Evolutionary conservation across 1,284 basidiomycete genomes (phyloP).

Genomic region (Ceratobasidium sp.): DNA sequence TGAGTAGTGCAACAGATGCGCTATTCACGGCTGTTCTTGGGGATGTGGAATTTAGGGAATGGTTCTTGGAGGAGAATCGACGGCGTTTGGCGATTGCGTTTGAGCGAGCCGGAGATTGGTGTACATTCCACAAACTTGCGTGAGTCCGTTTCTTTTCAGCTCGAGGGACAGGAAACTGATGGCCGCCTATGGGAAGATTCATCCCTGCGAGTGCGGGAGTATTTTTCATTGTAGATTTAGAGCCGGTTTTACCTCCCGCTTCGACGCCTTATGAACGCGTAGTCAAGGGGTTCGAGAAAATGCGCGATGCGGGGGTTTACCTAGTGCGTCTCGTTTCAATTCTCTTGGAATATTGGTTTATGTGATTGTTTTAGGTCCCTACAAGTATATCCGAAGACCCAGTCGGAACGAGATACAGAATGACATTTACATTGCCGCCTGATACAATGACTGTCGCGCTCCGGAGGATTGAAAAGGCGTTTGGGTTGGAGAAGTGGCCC

Average conservation of each 20-base stretch:
- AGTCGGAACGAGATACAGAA: no score
- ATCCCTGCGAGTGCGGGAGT: conserved; percentile 31
- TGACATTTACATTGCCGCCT: no score
- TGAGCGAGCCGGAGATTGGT: conserved; percentile 32
- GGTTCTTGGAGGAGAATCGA: conserved; percentile 27
- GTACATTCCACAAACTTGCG: conserved; percentile 28
- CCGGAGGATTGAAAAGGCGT: no score
- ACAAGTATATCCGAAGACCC: no score
- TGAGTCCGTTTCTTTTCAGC: conserved; percentile 6
- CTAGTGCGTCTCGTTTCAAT: no score
- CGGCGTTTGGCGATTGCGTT: conserved; percentile 11
- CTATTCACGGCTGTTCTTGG: conserved; percentile 14
- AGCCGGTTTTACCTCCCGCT: not conserved
- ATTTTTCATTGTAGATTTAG: conserved; percentile 26
- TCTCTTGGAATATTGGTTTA: no score
- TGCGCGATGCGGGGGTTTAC: conserved; percentile 30
- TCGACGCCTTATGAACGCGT: not conserved
- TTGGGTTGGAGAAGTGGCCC: no score
- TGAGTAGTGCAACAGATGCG: conserved; percentile 13
- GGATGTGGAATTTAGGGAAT: conserved; percentile 22
- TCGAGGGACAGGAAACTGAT: not conserved
- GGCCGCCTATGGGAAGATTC: conserved; percentile 6
- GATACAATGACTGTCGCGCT: no score
- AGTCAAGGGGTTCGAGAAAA: conserved; percentile 5
- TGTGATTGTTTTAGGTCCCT: no score